phyloP scores from a whole-genome alignment of 106 monocot genomes.

The Dioscorea alata region DNA sequence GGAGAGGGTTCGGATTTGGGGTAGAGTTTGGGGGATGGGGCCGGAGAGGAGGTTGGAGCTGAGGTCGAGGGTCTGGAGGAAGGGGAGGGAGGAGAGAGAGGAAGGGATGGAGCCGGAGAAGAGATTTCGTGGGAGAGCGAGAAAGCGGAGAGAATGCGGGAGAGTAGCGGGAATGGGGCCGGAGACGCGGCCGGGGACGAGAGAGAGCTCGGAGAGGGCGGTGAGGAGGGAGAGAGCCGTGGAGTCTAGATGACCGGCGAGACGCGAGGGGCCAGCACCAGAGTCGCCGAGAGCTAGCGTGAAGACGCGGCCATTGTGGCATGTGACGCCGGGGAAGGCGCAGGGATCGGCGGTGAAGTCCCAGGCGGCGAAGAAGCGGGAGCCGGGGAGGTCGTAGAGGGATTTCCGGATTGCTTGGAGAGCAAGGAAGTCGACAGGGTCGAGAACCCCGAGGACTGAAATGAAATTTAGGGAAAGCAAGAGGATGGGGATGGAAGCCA shows the following conservation, averaged over 20 bases:
- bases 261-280: slow-evolving; percentile 52
- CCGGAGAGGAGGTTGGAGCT: slow-evolving; percentile 37
- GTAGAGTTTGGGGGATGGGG: slow-evolving; percentile 22
- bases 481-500: not conserved
- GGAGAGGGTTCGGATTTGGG: slow-evolving; percentile 21
- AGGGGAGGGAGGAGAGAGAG: slow-evolving; percentile 22
- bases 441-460: slow-evolving; percentile 26
- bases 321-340: slow-evolving; percentile 24
- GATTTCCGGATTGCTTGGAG: slow-evolving; percentile 61
- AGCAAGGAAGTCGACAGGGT: slow-evolving; percentile 68
- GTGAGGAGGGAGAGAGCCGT: slow-evolving; percentile 62
- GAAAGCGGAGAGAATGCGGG: slow-evolving; percentile 44
- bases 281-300: slow-evolving; percentile 46
- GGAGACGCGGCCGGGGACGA: slow-evolving; percentile 67
- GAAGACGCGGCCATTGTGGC: slow-evolving; percentile 21
- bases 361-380: slow-evolving; percentile 68
- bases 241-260: slow-evolving; percentile 47
- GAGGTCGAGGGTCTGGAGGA: slow-evolving; percentile 49
- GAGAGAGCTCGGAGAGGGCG: slow-evolving; percentile 55
- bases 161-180: slow-evolving; percentile 42
- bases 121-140: slow-evolving; percentile 52
- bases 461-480: not conserved
- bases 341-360: slow-evolving; percentile 87
- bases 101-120: slow-evolving; percentile 40
- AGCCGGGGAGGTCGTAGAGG: slow-evolving; percentile 68